phyloP scores from a whole-genome alignment of 2,329 filamentous ascomycete species.

The Beauveria rudraprayagi region DNA sequence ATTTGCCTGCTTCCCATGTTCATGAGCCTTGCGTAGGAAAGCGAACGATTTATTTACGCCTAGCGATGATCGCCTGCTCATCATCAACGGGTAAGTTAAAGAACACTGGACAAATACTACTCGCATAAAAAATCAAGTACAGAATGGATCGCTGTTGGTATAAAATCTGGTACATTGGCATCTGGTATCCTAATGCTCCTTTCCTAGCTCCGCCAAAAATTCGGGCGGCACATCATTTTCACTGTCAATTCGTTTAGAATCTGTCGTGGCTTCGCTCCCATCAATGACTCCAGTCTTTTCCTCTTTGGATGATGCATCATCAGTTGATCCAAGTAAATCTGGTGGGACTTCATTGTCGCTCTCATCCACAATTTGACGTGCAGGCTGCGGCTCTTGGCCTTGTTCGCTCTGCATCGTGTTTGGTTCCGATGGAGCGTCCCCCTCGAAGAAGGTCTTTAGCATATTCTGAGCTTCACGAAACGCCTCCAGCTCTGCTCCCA shows the following conservation, averaged over 20 bases:
- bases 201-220: conserved; percentile 39
- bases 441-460: conserved; percentile 27
- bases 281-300: background rate
- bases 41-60: background rate
- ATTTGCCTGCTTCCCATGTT: background rate
- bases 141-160: background rate
- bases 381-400: background rate
- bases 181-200: background rate
- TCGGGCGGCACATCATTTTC: conserved; percentile 45
- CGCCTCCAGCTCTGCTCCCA: conserved; percentile 65
- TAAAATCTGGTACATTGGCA: background rate
- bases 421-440: conserved; percentile 6
- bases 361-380: conserved; percentile 9
- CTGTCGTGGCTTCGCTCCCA: background rate
- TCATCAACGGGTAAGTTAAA: background rate
- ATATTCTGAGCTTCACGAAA: conserved; percentile 53
- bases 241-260: conserved; percentile 20
- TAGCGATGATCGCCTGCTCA: background rate
- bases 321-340: conserved; percentile 27
- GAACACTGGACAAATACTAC: background rate
- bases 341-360: conserved; percentile 17
- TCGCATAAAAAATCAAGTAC: background rate
- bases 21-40: background rate
- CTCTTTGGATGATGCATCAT: conserved; percentile 19
- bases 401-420: background rate